phyloP scores from a whole-genome alignment of 164 flowering plant genomes.

The Warburgia ugandensis region DNA sequence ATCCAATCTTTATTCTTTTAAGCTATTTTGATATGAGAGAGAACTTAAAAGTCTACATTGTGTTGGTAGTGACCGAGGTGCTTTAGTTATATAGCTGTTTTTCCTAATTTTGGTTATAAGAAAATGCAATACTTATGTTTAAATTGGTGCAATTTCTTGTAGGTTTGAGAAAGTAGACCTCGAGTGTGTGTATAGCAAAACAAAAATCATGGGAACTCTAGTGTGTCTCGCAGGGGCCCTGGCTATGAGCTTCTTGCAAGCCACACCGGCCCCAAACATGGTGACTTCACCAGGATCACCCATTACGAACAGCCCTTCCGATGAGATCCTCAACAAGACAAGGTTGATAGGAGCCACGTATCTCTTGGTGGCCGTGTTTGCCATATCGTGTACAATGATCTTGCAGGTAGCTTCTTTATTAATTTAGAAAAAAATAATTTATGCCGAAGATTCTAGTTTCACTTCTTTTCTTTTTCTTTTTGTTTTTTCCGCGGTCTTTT shows the following conservation, averaged over 20 bases:
- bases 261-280: slow-evolving; percentile 11
- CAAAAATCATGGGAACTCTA: slow-evolving; percentile 65
- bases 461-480: neutral
- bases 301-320: slow-evolving; percentile 1
- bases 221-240: slow-evolving; percentile 73
- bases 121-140: neutral
- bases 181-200: slow-evolving; percentile 52
- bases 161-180: slow-evolving; percentile 45
- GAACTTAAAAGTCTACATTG: too few species aligned
- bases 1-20: too few species aligned
- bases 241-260: slow-evolving; percentile 56
- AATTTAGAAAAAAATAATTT: neutral
- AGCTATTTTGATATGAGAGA: too few species aligned
- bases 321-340: slow-evolving; percentile 22
- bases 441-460: neutral
- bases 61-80: too few species aligned
- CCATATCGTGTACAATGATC: slow-evolving; percentile 45
- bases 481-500: neutral
- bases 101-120: too few species aligned
- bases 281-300: neutral
- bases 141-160: neutral
- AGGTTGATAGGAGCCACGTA: slow-evolving; percentile 54
- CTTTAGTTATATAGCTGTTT: too few species aligned
- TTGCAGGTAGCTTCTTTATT: slow-evolving; percentile 44
- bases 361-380: slow-evolving; percentile 53